Percentiles rank a stretch among this genome's conserved stretches.
Conservation (phyloP, 1,139 yeast genomes). For the Candida mesenterica region DNA sequence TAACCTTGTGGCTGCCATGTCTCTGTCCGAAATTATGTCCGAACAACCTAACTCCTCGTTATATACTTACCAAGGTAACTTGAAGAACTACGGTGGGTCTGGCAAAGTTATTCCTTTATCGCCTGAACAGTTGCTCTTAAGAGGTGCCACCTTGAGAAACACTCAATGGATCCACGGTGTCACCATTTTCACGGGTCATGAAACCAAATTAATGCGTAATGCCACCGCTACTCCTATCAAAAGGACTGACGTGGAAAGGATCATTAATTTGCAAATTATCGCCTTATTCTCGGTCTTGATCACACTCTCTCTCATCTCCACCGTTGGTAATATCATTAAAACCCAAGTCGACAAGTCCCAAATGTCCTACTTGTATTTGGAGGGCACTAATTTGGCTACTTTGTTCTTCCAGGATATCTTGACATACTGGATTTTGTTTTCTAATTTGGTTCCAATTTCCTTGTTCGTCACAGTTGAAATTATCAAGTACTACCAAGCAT, state of each 20-base stretch:
- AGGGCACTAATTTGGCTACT: constrained; percentile 64
- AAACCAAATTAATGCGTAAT: constrained; percentile 95
- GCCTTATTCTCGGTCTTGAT: constrained; percentile 82
- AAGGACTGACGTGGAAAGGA: constrained; percentile 94
- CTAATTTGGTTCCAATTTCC: constrained; percentile 93
- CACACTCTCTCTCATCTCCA: constrained; percentile 71
- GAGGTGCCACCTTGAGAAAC: constrained; percentile 95
- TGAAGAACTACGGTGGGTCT: constrained; percentile 52
- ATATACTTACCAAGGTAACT: constrained; percentile 90
- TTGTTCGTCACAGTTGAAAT: constrained; percentile 93
- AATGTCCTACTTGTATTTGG: constrained; percentile 65
- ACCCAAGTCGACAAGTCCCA: constrained; percentile 52
- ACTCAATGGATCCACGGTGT: constrained; percentile 95
- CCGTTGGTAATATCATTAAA: constrained; percentile 84
- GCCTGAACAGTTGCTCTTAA: constrained; percentile 85
- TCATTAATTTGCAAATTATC: constrained; percentile 87
- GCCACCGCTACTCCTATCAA: constrained; percentile 98
- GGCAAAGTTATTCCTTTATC: constrained; percentile 57
- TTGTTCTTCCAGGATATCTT: constrained; percentile 83
- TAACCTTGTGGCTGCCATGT: constrained; percentile 46
- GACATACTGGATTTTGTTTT: constrained; percentile 94
- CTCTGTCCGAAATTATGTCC: constrained; percentile 52
- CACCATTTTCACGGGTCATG: constrained; percentile 95
- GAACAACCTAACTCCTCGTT: constrained; percentile 95
- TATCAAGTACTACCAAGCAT: constrained; percentile 93